Evolutionary conservation across 495 filamentous ascomycete genomes (phyloP).

Genomic region (Cercophora scortea): DNA sequence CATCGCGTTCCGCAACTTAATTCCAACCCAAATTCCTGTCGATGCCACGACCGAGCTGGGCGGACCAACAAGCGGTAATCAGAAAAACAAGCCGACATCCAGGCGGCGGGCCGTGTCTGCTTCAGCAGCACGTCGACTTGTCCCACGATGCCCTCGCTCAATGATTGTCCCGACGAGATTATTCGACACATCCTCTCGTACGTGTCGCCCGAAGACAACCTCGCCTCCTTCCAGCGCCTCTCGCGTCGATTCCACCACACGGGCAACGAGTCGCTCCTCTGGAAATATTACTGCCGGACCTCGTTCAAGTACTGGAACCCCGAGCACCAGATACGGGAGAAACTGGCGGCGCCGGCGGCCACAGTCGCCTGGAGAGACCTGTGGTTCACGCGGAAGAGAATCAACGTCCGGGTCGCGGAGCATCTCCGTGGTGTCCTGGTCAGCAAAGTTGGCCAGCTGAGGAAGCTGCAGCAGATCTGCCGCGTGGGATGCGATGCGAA

Average conservation of each 20-base stretch:
- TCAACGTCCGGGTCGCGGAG: constrained; percentile 46
- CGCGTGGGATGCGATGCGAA: constrained; percentile 78
- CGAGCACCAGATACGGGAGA: constrained; percentile 54
- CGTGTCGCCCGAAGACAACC: constrained; percentile 45
- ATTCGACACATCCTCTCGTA: constrained; percentile 59
- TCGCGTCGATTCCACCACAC: constrained; percentile 58
- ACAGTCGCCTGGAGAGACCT: constrained; percentile 70
- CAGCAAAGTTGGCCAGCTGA: constrained; percentile 59
- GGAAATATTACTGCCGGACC: constrained; percentile 64
- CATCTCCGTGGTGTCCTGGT: constrained; percentile 64
- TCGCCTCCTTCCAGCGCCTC: constrained; percentile 45
- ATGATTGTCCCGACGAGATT: constrained; percentile 62
- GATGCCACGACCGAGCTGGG: too few species aligned
- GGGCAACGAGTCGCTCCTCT: constrained; percentile 63
- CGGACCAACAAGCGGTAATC: too few species aligned
- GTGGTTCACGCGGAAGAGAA: constrained; percentile 50
- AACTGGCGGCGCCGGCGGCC: constrained; percentile 38
- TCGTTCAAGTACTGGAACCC: constrained; percentile 67
- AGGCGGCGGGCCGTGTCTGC: too few species aligned
- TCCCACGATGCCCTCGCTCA: constrained; percentile 22
- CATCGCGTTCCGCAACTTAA: too few species aligned
- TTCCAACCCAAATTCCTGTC: too few species aligned
- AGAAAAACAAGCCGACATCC: too few species aligned
- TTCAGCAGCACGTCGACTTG: too few species aligned
- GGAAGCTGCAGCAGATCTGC: constrained; percentile 60